Evolutionary conservation across 768 basidiomycete genomes (phyloP), one percentile per base, ranked within the genome.

Genomic region (Suillus ampliporus): DNA sequence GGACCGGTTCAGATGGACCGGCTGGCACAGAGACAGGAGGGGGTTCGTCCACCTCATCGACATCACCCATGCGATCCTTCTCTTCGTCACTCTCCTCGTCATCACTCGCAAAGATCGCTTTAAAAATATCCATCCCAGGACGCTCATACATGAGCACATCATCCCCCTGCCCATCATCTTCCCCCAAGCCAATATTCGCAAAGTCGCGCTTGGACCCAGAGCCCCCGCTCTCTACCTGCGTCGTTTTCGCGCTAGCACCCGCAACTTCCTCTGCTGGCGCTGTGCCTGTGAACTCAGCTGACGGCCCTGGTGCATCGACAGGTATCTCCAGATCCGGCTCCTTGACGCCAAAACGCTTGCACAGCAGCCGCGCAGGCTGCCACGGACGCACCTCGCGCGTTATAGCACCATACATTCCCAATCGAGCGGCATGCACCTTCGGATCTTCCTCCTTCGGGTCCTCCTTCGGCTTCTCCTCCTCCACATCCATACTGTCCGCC

Each of bases 101-200:
- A 64, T 94, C 94, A 76, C 92, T 95, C 13, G 95, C 96, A 73
- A 99, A 99, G 64, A 99, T 98, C 4, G 97, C 95, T 73, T 97
- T 97, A 83, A 99, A 99, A 48, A 99, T 87, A 70, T 95, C 91
- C 84, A 95, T 92, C 7, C 88, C 80, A 2, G 97, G 97, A 43
- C 91, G 84, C 68, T 92, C 82, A 74, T 98, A 96, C 0, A 91
- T 95, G 65, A 98, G 80, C 7, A 88, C 95, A 70, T 96, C 95
- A 41, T 84, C 77, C 0, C 95, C 96, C 72, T 97, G 96, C 34
- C 83, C 85, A 46, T 95, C 94, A 70, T 98, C 95, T 57, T 97
- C 95, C 26, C 95, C 97, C 48, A 97, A 76, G 0, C 96, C 96
- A 54, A 99, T 83, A 71, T 95, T 95, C 5, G 84, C 83, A 54